phyloP scores from a whole-genome alignment of 148 eudicot species.

The Bassia scoparia region DNA sequence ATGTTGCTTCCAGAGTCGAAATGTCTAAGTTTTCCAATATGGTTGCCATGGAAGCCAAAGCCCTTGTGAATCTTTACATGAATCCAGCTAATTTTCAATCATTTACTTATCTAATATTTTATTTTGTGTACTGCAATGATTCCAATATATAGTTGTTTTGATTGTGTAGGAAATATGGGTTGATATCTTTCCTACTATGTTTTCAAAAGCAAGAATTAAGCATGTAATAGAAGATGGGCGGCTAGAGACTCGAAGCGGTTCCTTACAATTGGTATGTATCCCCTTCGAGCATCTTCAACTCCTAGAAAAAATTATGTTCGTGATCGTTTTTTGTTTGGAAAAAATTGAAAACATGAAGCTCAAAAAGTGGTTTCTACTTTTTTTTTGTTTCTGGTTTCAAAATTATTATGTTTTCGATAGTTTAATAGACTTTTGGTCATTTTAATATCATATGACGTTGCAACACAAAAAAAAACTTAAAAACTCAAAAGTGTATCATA shows the following conservation, averaged over 20 bases:
- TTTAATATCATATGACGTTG: too few relatives aligned
- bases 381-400: too few relatives aligned
- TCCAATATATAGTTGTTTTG: not conserved
- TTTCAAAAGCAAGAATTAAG: constrained; percentile 45
- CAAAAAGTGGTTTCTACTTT: too few relatives aligned
- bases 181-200: constrained; percentile 54
- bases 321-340: too few relatives aligned
- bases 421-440: too few relatives aligned
- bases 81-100: constrained; percentile 37
- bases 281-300: not conserved
- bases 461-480: too few relatives aligned
- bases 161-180: constrained; percentile 54
- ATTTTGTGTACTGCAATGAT: not conserved
- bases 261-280: constrained; percentile 54
- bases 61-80: constrained; percentile 62
- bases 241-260: constrained; percentile 46
- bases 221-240: constrained; percentile 52
- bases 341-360: too few relatives aligned
- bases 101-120: constrained; percentile 18
- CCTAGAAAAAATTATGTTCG: not conserved
- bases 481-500: too few relatives aligned
- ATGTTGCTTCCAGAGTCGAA: constrained; percentile 41
- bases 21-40: constrained; percentile 58
- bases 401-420: too few relatives aligned
- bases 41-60: constrained; percentile 46